Evolutionary conservation across 1,284 basidiomycete genomes (phyloP), one percentile per base, ranked within the genome.

Genomic region (Ganoderma multipileum): DNA sequence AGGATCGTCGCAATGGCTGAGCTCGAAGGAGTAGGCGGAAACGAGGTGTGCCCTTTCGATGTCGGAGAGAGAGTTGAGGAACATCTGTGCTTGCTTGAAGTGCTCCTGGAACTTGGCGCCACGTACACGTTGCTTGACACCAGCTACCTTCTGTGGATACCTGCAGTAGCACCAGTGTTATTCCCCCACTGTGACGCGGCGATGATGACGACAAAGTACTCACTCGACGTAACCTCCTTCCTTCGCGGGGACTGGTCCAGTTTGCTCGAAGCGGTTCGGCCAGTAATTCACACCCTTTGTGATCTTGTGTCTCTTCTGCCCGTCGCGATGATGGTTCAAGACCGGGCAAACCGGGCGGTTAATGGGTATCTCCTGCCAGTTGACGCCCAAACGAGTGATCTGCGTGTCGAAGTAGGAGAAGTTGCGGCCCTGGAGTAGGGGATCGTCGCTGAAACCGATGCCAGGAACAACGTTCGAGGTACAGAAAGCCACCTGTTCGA

Each of bases 401-500:
- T 94, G 92, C 0, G 93, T 95, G 78, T 95, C 93, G 72, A 91
- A 89, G 81, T 95, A 96, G 0, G 89, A 92, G 80, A 95, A 95
- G 80, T 94, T 94, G 54, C 95, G 85, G 20, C 91, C 90, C 80
- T 94, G 91, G n/a, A 96, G 83, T 26, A 96, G 82, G 3, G 94
- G 94, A 76, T 95, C 94, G 75, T 93, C 88, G 71, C 89, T 90
- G 79, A 93, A 91, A 58, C 89, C 93, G 74, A 95, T 93, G 39
- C 94, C 93, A 20, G 94, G 92, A 1, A 95, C 92, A 64, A 95
- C 82, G 75, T 95, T 92, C 55, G 87, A 80, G 0, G 94, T 95
- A 79, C 93, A 95, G 80, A 95, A 96, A 0, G 93, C 94, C 58
- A 87, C 87, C 79, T 94, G 92, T 80, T 96, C 95, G 1, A 89